These are phyloP conservation scores for Barbatosphaeria neglecta DNA, from an alignment of 495 filamentous ascomycete genomes.

Conservation along the genomic window DNA sequence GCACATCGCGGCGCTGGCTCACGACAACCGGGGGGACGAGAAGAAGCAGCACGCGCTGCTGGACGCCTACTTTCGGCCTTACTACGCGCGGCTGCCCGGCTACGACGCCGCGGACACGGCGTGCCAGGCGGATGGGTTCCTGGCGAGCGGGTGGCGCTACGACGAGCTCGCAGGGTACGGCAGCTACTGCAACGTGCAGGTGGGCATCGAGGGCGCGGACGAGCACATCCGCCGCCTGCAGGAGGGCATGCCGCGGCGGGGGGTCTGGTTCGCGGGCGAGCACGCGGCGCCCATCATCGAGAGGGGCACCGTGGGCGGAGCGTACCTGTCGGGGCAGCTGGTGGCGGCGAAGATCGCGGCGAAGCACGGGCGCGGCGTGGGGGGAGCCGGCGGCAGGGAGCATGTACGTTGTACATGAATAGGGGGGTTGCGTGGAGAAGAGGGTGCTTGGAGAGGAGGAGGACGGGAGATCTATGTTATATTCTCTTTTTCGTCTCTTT, in stretches of 20 bases:
- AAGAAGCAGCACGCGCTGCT: not conserved
- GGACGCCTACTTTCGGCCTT: slow-evolving; percentile 8
- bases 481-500: no score
- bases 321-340: slow-evolving; percentile 64
- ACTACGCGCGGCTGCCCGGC: slow-evolving; percentile 48
- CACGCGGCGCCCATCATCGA: slow-evolving; percentile 70
- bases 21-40: not conserved
- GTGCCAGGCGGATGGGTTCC: slow-evolving; percentile 43
- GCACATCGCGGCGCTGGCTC: not conserved
- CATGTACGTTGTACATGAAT: no score
- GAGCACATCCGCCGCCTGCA: slow-evolving; percentile 25
- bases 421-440: no score
- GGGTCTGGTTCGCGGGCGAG: slow-evolving; percentile 70
- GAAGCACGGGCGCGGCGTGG: not conserved
- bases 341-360: slow-evolving; percentile 29
- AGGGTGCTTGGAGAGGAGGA: no score
- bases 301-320: slow-evolving; percentile 60
- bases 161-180: slow-evolving; percentile 63
- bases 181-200: slow-evolving; percentile 62
- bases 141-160: slow-evolving; percentile 55
- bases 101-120: slow-evolving; percentile 31
- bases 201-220: slow-evolving; percentile 24
- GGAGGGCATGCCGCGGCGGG: slow-evolving; percentile 45
- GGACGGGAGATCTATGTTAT: no score
- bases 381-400: no score